Evolutionary conservation across 805 yeast genomes (phyloP).

Genomic region (Saccharomycopsis sp.): DNA sequence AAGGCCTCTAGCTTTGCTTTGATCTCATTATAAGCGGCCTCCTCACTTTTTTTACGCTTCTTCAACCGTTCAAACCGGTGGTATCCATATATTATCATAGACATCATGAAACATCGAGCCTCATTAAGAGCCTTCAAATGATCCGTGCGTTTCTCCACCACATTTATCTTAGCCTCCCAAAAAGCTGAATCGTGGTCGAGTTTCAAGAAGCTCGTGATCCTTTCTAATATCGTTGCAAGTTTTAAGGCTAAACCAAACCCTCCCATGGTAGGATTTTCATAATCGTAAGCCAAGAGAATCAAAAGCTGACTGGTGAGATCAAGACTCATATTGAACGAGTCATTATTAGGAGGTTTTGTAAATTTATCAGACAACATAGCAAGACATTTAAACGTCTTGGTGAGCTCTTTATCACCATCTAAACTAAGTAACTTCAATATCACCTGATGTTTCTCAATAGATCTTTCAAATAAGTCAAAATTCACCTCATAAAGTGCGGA

Average conservation of each 20-base stretch:
- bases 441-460: conserved; percentile 10
- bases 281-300: conserved; percentile 12
- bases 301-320: conserved; percentile 14
- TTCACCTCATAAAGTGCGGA: conserved; percentile 10
- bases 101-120: not conserved
- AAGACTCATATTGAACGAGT: conserved; percentile 18
- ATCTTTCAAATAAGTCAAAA: conserved; percentile 15
- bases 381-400: not conserved
- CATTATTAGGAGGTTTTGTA: conserved; percentile 20
- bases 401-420: not conserved
- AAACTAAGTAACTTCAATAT: conserved; percentile 1
- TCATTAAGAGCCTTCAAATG: not conserved
- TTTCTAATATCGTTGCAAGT: conserved; percentile 10
- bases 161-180: not conserved
- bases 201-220: conserved; percentile 6
- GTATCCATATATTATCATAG: not conserved
- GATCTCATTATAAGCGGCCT: not conserved
- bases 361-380: conserved; percentile 18
- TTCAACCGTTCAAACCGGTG: too few species aligned
- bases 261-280: not conserved
- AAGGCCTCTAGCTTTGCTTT: not conserved
- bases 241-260: conserved; percentile 8
- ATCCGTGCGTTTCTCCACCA: not conserved
- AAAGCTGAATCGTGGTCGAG: not conserved
- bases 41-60: not conserved